Conservation (phyloP, 2,329 filamentous ascomycete species). For the Aspergillus sclerotialis region DNA sequence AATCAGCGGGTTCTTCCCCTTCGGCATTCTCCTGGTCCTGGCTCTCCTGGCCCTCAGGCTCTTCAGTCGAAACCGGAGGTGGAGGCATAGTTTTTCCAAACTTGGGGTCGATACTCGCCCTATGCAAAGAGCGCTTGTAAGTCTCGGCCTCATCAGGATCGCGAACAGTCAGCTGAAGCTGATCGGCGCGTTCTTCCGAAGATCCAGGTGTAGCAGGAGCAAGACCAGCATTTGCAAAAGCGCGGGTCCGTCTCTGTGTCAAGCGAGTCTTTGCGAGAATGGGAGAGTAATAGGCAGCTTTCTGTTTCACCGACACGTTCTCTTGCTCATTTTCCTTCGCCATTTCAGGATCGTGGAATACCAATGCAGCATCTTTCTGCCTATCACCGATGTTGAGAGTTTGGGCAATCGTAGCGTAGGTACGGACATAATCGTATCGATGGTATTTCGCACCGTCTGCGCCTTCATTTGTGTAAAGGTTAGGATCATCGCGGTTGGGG, state of each 20-base stretch:
- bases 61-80: conserved; percentile 16
- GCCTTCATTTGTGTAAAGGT: conserved; percentile 41
- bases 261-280: conserved; percentile 52
- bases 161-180: conserved; percentile 45
- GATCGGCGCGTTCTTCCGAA: conserved; percentile 45
- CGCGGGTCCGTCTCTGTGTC: conserved; percentile 42
- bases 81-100: conserved; percentile 32
- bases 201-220: conserved; percentile 30
- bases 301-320: conserved; percentile 28
- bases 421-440: conserved; percentile 51
- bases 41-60: conserved; percentile 6
- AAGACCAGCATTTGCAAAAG: conserved; percentile 34
- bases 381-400: conserved; percentile 44
- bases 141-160: conserved; percentile 45
- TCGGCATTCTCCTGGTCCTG: conserved; percentile 7
- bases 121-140: conserved; percentile 40
- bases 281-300: conserved; percentile 58
- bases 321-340: conserved; percentile 12
- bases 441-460: conserved; percentile 41
- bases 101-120: conserved; percentile 40
- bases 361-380: conserved; percentile 52
- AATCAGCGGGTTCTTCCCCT: conserved; percentile 2
- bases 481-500: conserved; percentile 46
- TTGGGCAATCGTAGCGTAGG: conserved; percentile 55
- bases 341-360: conserved; percentile 47